Evolutionary conservation across 768 basidiomycete genomes (phyloP), one percentile per base, ranked within the genome.

Genomic region (Auricularia cornea): DNA sequence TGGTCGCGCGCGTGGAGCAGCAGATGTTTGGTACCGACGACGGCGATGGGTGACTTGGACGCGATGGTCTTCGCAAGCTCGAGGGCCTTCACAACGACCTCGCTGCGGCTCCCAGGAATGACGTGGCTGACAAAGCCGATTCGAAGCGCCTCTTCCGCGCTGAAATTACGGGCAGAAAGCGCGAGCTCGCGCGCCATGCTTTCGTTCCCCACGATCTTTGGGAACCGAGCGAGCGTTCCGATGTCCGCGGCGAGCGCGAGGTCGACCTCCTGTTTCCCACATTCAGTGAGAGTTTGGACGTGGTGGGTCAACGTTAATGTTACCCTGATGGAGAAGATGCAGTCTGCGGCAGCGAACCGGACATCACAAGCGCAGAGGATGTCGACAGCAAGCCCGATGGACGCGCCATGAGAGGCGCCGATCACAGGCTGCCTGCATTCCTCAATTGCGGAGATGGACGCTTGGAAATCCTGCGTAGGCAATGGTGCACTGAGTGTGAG

Each of bases 201-300:
- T 31, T 83, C 80, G 73, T 92, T 94, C 0, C 86, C 90, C 0
- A 83, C 81, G 56, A 90, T 79, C 68, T 91, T 90, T 0, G 90
- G 91, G 5, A 95, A 77, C 60, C 87, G 85, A 1, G 93, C 90
- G 5, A 96, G 83, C 0, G 91, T 86, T 0, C 94, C 94, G 44
- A 94, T 86, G 70, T 95, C 94, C 0, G 94, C 88, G 2, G 94
- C 93, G 0, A 96, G 78, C 0, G 90, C 93, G 29, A 94, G 81
- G 70, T 94, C 90, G 2, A 92, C 87, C 79, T 95, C 91, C 90
- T 92, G 60, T 33, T 59, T 33, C 18, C 61, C 41, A n/a, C n/a
- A n/a, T n/a, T n/a, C n/a, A n/a, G n/a, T 48, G 6, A 5, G 6
- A 12, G 20, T n/a, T 16, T 20, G 6, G 11, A 48, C 6, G 16